phyloP scores from a whole-genome alignment of 352 stramenopile species.

The Hyaloperonospora arabidopsidis region DNA sequence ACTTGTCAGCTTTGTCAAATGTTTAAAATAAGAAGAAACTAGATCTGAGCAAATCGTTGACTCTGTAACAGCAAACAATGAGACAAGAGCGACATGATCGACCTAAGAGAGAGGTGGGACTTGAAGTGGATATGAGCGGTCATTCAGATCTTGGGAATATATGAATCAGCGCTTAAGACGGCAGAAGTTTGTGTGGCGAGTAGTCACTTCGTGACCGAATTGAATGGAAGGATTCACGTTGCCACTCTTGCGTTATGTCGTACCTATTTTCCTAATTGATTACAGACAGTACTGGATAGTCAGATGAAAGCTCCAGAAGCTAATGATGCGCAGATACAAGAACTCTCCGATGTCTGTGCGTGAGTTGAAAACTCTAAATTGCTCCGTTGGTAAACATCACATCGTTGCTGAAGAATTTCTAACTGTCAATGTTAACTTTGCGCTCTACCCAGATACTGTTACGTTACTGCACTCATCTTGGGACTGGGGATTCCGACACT shows the following conservation, averaged over 20 bases:
- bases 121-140: constrained; percentile 18
- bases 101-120: constrained; percentile 17
- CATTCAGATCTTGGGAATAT: constrained; percentile 24
- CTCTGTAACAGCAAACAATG: background rate
- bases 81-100: background rate
- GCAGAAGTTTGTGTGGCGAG: constrained; percentile 17
- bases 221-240: background rate
- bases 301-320: constrained; percentile 14
- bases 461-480: constrained; percentile 17
- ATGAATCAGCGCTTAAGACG: constrained; percentile 24
- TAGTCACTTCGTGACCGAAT: background rate
- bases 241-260: background rate
- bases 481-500: constrained; percentile 40
- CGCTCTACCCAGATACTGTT: constrained; percentile 12
- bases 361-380: background rate
- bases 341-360: constrained; percentile 28
- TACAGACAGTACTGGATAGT: constrained; percentile 20
- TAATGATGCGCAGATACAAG: constrained; percentile 21
- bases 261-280: constrained; percentile 17
- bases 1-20: no score
- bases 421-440: constrained; percentile 23
- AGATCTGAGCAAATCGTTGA: no score
- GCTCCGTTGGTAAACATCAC: background rate
- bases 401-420: background rate
- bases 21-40: no score